Evolutionary conservation across 192 early-diverging fungal genomes (phyloP), one percentile per base, ranked within the genome.

Genomic region (Dissophora ornata): DNA sequence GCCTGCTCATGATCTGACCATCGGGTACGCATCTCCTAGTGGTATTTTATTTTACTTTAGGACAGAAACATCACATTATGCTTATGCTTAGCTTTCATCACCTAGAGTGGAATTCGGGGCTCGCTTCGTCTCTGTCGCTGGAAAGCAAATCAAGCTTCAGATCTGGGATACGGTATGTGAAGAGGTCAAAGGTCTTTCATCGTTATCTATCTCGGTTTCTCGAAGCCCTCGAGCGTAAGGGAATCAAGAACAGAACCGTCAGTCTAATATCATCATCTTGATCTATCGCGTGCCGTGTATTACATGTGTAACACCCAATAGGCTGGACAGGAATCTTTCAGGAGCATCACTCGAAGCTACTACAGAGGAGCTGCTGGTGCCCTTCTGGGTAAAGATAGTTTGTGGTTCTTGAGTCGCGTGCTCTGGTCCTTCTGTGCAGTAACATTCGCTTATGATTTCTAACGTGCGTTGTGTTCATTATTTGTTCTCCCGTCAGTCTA

Each of bases 81-180:
- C 36, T 38, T 9, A 30, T 34, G 0, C 24, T 0, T 6, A 48
- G 46, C 21, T 46, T 28, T 19, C 3, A 4, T 56, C n/a, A 13
- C 16, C 1, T 62, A 88, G 87, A 65, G 92, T 94, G 19, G 92
- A 94, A 62, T 94, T 92, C 81, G 92, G 92, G 33, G 88, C 92
- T 34, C 87, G 90, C 28, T 90, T 94, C 59, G 89, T 94, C 49
- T 85, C 62, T 33, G 88, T 91, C 16, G 89, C 92, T 59, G 89
- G 88, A 51, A 95, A 94, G 65, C 84, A 89, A 68, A 90, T 97
- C 70, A 96, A 96, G 80, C 86, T 97, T 13, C 94, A 97, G 70
- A 95, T 97, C 57, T 97, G 96, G 96, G 96, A 96, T 66, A 95
- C 95, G n/a, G 91, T 91, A 73, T 67, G 85, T 46, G 53, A 69